Conservation (phyloP, 1,284 basidiomycete species). For the Laetiporus sulphureus region DNA sequence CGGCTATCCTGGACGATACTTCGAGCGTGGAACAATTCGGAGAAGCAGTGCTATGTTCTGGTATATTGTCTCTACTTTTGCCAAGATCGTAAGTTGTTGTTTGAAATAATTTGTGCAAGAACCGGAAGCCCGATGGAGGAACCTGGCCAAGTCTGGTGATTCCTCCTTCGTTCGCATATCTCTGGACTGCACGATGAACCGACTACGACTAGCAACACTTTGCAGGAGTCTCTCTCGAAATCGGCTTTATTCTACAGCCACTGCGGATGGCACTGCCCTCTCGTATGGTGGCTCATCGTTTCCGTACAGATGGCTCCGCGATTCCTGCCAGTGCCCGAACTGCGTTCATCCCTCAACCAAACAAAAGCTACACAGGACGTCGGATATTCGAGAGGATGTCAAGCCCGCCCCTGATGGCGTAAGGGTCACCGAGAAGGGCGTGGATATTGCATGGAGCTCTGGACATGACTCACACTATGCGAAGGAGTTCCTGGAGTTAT, state of each 20-base stretch:
- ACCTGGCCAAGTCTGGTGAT: no score
- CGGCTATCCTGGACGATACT: no score
- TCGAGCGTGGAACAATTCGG: no score
- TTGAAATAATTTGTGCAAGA: no score
- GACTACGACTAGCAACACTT: no score
- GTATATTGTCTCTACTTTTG: no score
- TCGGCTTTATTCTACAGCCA: background rate
- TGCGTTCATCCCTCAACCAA: slow-evolving; percentile 50
- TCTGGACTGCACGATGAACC: no score
- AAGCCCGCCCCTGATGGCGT: slow-evolving; percentile 35
- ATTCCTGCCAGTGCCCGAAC: slow-evolving; percentile 44
- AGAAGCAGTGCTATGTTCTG: no score
- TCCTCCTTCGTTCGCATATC: no score
- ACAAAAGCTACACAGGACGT: slow-evolving; percentile 65
- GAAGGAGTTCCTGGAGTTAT: slow-evolving; percentile 40
- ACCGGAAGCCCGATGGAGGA: no score
- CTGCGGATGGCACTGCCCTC: background rate
- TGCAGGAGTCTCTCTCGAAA: no score
- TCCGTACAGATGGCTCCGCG: slow-evolving; percentile 42
- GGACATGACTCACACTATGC: slow-evolving; percentile 52
- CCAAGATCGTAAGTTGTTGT: no score
- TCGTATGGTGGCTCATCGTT: slow-evolving; percentile 17
- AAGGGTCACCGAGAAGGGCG: slow-evolving; percentile 29
- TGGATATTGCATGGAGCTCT: slow-evolving; percentile 51
- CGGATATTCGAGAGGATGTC: slow-evolving; percentile 49